A percentile compares a stretch with the other conserved stretches of the same genome.
Conservation (phyloP, 768 basidiomycete species). For the Suillus spraguei region DNA sequence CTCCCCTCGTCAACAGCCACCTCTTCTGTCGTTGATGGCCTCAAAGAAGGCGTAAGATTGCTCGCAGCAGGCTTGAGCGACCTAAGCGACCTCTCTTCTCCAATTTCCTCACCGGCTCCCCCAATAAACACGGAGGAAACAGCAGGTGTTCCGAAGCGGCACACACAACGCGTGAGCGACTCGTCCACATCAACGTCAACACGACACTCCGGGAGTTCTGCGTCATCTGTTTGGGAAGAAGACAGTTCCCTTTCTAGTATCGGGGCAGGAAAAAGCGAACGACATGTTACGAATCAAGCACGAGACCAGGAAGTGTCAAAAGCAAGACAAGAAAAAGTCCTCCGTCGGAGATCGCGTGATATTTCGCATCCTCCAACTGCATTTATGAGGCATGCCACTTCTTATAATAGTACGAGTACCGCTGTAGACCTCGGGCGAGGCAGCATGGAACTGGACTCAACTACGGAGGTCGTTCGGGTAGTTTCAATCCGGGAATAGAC, state of each 20-base stretch:
- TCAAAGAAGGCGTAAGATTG: slow-evolving; percentile 67
- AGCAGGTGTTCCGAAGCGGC: slow-evolving; percentile 21
- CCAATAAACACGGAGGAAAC: slow-evolving; percentile 21
- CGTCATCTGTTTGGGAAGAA: slow-evolving; percentile 46
- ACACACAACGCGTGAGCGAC: slow-evolving; percentile 18
- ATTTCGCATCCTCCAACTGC: slow-evolving; percentile 6
- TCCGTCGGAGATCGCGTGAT: slow-evolving; percentile 33
- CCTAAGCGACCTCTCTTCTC: slow-evolving; percentile 27
- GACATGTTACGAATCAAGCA: slow-evolving; percentile 12
- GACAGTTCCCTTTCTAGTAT: slow-evolving; percentile 15
- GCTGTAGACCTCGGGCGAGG: slow-evolving; percentile 3
- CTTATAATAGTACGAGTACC: slow-evolving; percentile 1
- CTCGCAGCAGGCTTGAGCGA: slow-evolving; percentile 50
- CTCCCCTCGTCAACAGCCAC: background rate
- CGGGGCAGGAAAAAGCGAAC: slow-evolving; percentile 18
- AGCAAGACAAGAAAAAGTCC: slow-evolving; percentile 17
- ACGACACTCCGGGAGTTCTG: slow-evolving; percentile 48
- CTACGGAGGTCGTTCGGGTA: background rate
- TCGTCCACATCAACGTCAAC: slow-evolving; percentile 35
- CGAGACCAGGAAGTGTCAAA: slow-evolving; percentile 28
- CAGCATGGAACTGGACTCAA: background rate
- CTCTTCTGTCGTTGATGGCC: slow-evolving; percentile 53
- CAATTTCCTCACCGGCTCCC: slow-evolving; percentile 17
- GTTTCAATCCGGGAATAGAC: background rate
- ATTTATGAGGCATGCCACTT: slow-evolving; percentile 7